Percentiles rank a stretch among this genome's conserved stretches.
phyloP scores from a whole-genome alignment of 1,139 yeast genomes.

The Magnusiomyces paraingens region DNA sequence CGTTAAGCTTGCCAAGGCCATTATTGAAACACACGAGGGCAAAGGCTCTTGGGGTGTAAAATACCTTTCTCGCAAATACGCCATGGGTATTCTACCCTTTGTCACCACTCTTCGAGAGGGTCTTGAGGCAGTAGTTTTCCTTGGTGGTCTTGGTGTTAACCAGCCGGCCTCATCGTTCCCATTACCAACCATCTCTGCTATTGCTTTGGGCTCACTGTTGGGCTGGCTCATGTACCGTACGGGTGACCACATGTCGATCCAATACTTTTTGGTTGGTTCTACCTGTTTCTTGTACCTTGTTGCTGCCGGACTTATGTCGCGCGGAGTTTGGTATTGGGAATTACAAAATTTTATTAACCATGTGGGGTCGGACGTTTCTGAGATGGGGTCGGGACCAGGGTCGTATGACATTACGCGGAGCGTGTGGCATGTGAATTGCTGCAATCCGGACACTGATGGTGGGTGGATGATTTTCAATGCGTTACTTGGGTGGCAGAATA shows the following conservation, averaged over 20 bases:
- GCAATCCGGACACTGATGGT: conserved; percentile 80
- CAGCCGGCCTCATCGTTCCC: conserved; percentile 58
- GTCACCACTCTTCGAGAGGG: conserved; percentile 87
- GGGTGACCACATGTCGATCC: conserved; percentile 59
- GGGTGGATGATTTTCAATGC: conserved; percentile 95
- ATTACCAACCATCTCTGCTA: conserved; percentile 70
- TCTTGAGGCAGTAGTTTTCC: conserved; percentile 82
- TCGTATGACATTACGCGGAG: conserved; percentile 68
- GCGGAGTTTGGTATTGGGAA: conserved; percentile 86
- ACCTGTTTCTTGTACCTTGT: conserved; percentile 79
- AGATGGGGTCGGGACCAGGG: conserved; percentile 87
- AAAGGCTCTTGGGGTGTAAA: conserved; percentile 22
- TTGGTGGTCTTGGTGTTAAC: conserved; percentile 72
- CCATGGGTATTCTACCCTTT: conserved; percentile 72
- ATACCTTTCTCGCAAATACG: conserved; percentile 49
- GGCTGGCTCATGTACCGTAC: conserved; percentile 67
- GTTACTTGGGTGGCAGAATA: conserved; percentile 82
- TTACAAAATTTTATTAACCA: conserved; percentile 50
- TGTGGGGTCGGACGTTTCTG: conserved; percentile 75
- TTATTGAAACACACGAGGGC: conserved; percentile 37
- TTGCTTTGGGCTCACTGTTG: conserved; percentile 61
- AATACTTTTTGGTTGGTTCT: conserved; percentile 69
- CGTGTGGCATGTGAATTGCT: conserved; percentile 93
- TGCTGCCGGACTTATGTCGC: conserved; percentile 81
- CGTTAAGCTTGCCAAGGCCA: conserved; percentile 50